phyloP scores from a whole-genome alignment of 2,329 filamentous ascomycete genomes.

The Nigrograna mackinnonii region DNA sequence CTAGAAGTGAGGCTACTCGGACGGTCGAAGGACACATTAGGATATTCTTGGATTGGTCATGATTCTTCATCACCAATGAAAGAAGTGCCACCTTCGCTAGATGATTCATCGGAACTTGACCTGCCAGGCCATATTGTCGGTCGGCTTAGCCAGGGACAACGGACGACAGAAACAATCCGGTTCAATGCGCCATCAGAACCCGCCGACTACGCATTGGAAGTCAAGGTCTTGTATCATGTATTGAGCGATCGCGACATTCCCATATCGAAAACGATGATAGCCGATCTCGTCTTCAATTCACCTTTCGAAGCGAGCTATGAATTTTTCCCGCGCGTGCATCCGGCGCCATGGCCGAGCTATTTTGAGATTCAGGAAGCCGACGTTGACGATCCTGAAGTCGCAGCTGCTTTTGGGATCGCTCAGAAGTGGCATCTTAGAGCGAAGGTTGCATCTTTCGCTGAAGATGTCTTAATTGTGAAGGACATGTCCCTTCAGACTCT shows the following conservation, averaged over 20 bases:
- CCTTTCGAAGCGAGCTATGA: slow-evolving; percentile 95
- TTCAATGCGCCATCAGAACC: slow-evolving; percentile 48
- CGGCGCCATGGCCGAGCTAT: slow-evolving; percentile 82
- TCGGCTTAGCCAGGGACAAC: slow-evolving; percentile 31
- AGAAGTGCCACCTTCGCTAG: slow-evolving; percentile 25
- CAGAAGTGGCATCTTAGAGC: slow-evolving; percentile 83
- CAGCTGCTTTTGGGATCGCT: slow-evolving; percentile 63
- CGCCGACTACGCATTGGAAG: slow-evolving; percentile 68
- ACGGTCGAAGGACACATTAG: slow-evolving; percentile 49
- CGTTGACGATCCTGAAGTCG: slow-evolving; percentile 31
- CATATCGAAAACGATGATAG: slow-evolving; percentile 72
- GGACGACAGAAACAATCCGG: slow-evolving; percentile 36
- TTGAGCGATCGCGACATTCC: slow-evolving; percentile 78
- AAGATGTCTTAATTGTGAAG: slow-evolving; percentile 63
- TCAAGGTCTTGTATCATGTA: slow-evolving; percentile 78
- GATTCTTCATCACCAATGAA: slow-evolving; percentile 35
- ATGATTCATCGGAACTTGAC: slow-evolving; percentile 26
- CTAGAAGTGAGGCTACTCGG: slow-evolving; percentile 72
- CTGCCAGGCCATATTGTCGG: slow-evolving; percentile 43
- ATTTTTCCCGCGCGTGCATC: slow-evolving; percentile 76
- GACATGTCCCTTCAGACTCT: slow-evolving; percentile 67
- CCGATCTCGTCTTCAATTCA: slow-evolving; percentile 73
- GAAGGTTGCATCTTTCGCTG: slow-evolving; percentile 73
- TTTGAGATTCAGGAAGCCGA: slow-evolving; percentile 65
- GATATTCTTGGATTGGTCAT: slow-evolving; percentile 51